Base-by-base conservation (phyloP, 2,329 filamentous ascomycete genomes). In the Scytalidium lignicola region DNA sequence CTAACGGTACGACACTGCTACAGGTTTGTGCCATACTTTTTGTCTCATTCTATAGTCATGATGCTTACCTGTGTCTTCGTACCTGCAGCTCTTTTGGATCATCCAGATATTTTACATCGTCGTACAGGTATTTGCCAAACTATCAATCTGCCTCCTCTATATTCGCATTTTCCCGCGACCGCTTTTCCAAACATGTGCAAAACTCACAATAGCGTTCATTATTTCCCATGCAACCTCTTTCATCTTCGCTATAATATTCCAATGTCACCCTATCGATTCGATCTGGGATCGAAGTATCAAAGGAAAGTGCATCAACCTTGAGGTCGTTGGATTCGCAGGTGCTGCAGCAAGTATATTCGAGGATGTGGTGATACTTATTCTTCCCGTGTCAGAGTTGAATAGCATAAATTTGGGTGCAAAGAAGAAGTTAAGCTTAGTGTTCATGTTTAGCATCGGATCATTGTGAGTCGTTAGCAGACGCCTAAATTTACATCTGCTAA, bases 291-390 rank as follows among this genome's bases (percentile, higher is more conserved):
- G 43, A 20, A 23, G 47, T 13, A 37, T 52, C 1, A 15, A 18
- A 19, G 47, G 55, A 3, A 68, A 68, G 28, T 86, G 83, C 60
- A 80, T 75, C 49, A 76, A 85, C 60, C 79, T 84, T 43, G 72
- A 83, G 50, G 82, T 79, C 1, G 72, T 85, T 19, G 84, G 85
- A 56, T 78, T 85, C 8, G 81, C 79, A 8, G 85, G 81, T 2
- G 80, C 83, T 1, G 82, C 81, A 0, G 73, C 85, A 46, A 86
- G 86, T 63, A 82, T 87, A 54, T 78, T 81, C 45, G 85, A 83
- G n/a, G 83, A 87, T 55, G 65, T 86, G 23, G 78, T 79, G 29
- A 79, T 87, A 26, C 67, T 87, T 12, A 76, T 84, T 43, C 69
- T 86, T 9, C 83, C 82, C 1, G 80, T 85, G 67, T 82, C 82